These are phyloP conservation scores for Salvia rosmarinus DNA, from an alignment of 257 asterid species.

Conservation along the genomic window DNA sequence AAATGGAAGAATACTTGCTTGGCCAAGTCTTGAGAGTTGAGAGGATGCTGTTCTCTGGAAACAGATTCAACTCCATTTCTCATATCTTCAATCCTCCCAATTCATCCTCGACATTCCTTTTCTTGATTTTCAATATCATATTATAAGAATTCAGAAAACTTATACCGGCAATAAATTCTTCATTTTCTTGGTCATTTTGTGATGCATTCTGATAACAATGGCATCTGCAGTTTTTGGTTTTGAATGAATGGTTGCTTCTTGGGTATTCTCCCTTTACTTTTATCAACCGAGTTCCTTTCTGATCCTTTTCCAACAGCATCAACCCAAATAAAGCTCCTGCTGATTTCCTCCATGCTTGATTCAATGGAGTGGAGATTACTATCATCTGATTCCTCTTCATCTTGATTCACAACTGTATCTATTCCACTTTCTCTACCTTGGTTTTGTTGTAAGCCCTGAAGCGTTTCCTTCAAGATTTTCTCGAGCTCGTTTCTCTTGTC, in stretches of 20 bases:
- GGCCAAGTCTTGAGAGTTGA: slow-evolving; percentile 10
- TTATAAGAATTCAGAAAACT: background rate
- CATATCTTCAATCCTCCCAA: too few relatives aligned
- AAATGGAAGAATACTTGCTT: slow-evolving; percentile 43
- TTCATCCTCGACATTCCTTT: too few relatives aligned
- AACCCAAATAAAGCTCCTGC: slow-evolving; percentile 62
- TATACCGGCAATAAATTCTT: slow-evolving; percentile 38
- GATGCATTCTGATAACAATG: slow-evolving; percentile 59
- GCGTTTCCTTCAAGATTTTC: slow-evolving; percentile 66
- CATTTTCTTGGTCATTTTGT: slow-evolving; percentile 33
- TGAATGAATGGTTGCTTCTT: slow-evolving; percentile 40
- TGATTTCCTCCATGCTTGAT: slow-evolving; percentile 52
- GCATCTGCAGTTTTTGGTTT: slow-evolving; percentile 52
- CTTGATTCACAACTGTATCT: slow-evolving; percentile 25
- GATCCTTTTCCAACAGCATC: slow-evolving; percentile 37
- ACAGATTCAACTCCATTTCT: too few relatives aligned
- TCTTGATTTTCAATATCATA: too few relatives aligned
- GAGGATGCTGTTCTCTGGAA: too few relatives aligned
- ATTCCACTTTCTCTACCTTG: slow-evolving; percentile 41
- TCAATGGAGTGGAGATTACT: slow-evolving; percentile 74
- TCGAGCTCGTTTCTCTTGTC: slow-evolving; percentile 72
- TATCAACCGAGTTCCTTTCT: slow-evolving; percentile 43
- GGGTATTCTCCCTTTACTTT: slow-evolving; percentile 50
- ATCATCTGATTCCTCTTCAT: slow-evolving; percentile 45
- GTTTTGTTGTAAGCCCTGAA: slow-evolving; percentile 47